Conservation (phyloP, 2,329 filamentous ascomycete genomes). For the Pseudocercospora eumusae region DNA sequence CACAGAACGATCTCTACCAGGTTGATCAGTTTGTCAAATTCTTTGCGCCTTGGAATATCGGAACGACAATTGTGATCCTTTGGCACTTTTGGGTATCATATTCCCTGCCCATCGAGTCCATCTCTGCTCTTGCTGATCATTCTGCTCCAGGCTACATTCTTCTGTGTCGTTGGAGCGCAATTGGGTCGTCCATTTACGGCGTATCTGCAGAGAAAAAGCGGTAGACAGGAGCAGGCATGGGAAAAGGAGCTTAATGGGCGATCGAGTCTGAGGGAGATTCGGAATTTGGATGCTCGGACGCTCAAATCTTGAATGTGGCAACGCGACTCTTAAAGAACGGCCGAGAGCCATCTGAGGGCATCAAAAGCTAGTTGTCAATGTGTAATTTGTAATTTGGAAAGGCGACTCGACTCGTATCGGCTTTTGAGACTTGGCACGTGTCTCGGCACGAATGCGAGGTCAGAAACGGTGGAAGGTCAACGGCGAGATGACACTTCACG, state of each 20-base stretch:
- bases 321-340: background rate
- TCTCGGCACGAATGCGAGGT: background rate
- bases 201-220: conserved; percentile 14
- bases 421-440: background rate
- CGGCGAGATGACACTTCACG: background rate
- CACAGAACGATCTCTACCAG: conserved; percentile 82
- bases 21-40: conserved; percentile 75
- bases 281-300: background rate
- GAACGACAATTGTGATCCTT: conserved; percentile 51
- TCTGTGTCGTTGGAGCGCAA: conserved; percentile 64
- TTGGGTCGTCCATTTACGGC: conserved; percentile 52
- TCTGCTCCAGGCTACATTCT: conserved; percentile 52
- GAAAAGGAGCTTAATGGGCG: background rate
- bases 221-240: conserved; percentile 9
- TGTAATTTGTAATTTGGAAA: too few species aligned
- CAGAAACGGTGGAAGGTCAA: background rate
- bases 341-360: background rate
- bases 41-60: conserved; percentile 59
- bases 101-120: background rate
- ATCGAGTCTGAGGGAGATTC: background rate
- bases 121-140: background rate
- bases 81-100: conserved; percentile 58
- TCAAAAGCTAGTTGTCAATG: too few species aligned
- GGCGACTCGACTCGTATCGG: background rate
- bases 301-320: background rate